Evolutionary conservation across 2,329 filamentous ascomycete species (phyloP).

Genomic region (Apiospora hydei): DNA sequence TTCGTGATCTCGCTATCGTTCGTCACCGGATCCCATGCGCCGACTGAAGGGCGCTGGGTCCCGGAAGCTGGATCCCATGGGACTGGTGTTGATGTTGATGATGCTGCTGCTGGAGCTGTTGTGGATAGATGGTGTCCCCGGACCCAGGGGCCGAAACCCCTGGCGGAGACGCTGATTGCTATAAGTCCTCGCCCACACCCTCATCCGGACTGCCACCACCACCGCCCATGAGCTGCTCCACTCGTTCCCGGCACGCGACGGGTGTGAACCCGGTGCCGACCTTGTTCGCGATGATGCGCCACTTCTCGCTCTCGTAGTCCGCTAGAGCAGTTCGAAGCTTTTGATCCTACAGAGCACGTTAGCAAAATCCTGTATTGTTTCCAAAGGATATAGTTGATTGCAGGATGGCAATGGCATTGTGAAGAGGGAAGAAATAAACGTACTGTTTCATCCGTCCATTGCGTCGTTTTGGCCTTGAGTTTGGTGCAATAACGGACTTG

Average conservation of each 20-base stretch:
- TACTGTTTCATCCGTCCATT: conserved; percentile 95
- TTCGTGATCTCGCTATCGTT: neutral
- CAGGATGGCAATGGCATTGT: neutral
- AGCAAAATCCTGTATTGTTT: conserved; percentile 24
- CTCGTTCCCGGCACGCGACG: conserved; percentile 84
- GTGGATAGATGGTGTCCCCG: conserved; percentile 56
- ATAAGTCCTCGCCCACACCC: conserved; percentile 50
- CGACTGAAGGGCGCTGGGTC: neutral
- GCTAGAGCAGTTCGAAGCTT: conserved; percentile 79
- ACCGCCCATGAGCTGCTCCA: conserved; percentile 64
- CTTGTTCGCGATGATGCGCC: conserved; percentile 90
- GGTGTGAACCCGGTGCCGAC: conserved; percentile 91
- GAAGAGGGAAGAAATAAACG: conserved; percentile 42
- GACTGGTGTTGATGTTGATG: conserved; percentile 24
- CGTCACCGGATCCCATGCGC: conserved; percentile 8
- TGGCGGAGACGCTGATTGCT: conserved; percentile 63
- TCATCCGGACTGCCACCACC: conserved; percentile 41
- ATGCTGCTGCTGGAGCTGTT: conserved; percentile 42
- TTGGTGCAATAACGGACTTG: conserved; percentile 97
- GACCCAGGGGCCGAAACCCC: conserved; percentile 53
- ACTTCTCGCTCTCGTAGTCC: conserved; percentile 91
- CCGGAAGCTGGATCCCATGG: conserved; percentile 1
- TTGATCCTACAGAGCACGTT: conserved; percentile 64
- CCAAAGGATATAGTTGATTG: neutral
- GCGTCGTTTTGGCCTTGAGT: conserved; percentile 89